Conservation (phyloP, 2,329 filamentous ascomycete genomes). For the Colletotrichum kahawae region DNA sequence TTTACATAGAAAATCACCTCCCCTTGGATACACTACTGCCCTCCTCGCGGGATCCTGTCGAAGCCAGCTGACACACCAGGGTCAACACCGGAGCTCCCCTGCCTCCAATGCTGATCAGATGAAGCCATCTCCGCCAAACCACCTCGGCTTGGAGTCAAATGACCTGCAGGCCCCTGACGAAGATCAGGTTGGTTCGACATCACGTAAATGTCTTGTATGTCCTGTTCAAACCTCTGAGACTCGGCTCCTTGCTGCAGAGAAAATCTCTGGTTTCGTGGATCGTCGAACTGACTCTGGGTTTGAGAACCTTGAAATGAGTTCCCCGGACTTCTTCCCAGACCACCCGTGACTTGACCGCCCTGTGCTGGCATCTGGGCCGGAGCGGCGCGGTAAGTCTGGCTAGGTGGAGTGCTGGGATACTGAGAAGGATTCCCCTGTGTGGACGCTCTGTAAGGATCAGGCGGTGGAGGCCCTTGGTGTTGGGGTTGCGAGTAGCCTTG, state of each 20-base stretch:
- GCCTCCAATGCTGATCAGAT: neutral
- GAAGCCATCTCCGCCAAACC: neutral
- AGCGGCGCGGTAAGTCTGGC: neutral
- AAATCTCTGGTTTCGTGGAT: neutral
- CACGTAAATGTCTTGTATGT: neutral
- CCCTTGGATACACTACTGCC: neutral
- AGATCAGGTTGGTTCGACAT: neutral
- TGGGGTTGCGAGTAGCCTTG: neutral
- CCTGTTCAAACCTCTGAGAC: neutral
- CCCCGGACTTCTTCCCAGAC: neutral
- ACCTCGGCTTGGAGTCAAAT: neutral
- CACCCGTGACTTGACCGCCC: neutral
- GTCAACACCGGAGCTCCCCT: neutral
- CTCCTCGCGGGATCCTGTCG: neutral
- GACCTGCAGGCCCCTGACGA: neutral
- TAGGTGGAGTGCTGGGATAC: neutral
- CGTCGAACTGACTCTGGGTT: neutral
- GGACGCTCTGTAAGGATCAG: neutral
- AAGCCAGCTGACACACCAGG: neutral
- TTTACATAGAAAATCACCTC: neutral
- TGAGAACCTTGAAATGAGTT: neutral
- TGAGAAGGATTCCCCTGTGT: neutral
- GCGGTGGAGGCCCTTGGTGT: neutral
- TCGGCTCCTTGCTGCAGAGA: neutral
- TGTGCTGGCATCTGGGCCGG: neutral